Base-by-base conservation (phyloP, 352 stramenopile species). In the Phytophthora pinifolia region DNA sequence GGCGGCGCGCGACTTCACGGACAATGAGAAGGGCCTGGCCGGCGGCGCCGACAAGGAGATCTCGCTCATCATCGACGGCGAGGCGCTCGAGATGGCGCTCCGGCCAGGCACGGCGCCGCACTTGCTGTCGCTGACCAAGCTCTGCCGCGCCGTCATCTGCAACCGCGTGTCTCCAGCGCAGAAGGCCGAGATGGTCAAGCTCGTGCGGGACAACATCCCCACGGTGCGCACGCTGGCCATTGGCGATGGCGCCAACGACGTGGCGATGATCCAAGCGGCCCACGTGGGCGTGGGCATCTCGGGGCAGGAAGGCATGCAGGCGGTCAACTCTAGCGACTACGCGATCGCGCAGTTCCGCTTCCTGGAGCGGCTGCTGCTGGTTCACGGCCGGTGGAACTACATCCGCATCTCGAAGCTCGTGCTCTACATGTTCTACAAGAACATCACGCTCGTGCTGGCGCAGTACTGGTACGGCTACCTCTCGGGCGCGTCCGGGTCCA, bases 391-490 rank as follows among this genome's bases (percentile, higher is more conserved):
- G 12, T 96, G 86, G 79, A 96, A 94, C 65, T 97, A 97, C 67
- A 82, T 92, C 33, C 84, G 93, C 30, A 90, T 96, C 47, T 93
- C 88, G 30, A 95, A 95, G 51, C 62, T 98, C 10, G 79, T 97
- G 15, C 62, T 93, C 29, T 98, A 97, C 72, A 95, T 92, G 66
- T 97, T 98, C 61, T 97, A 96, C 76, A 98, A 98, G 67, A 98
- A 97, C 74, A 92, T 96, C 44, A 89, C 93, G 12, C 74, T 98
- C 14, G 88, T 96, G 37, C 52, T 97, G 13, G 73, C 72, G 13
- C 82, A 96, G 60, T 98, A 96, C 66, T 95, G 78, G 73, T 97
- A 96, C 64, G 93, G 87, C 35, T 88, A 98, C 36, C 93, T 94
- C 52, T 97, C 88, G 12, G 94, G 94, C 30, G 96, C 96, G 7